Conservation (phyloP, 768 basidiomycete genomes). For the Suillus alpinus region DNA sequence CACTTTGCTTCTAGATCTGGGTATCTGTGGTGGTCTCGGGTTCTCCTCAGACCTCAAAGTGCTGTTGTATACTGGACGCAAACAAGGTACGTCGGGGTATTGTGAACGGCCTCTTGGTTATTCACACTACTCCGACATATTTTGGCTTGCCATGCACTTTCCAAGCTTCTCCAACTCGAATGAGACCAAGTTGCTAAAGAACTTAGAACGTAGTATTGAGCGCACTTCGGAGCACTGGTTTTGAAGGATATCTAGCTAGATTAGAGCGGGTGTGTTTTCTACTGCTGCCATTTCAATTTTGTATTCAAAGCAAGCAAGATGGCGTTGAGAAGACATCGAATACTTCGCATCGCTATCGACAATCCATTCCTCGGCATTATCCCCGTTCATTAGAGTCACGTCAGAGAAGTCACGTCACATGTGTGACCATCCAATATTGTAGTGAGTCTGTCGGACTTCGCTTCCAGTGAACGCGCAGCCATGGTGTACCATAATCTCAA, state of each 20-base stretch:
- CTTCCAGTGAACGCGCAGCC: slow-evolving; percentile 8
- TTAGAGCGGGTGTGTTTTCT: not conserved
- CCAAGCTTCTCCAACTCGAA: not conserved
- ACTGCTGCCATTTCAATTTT: not conserved
- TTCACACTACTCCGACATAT: too few species aligned
- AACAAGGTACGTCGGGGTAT: too few species aligned
- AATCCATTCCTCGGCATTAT: too few species aligned
- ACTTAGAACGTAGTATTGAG: not conserved
- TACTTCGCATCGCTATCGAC: not conserved
- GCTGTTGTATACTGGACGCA: too few species aligned
- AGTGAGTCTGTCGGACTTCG: not conserved
- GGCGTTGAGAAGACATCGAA: not conserved
- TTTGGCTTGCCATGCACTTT: not conserved
- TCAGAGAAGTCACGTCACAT: not conserved
- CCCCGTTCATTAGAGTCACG: not conserved
- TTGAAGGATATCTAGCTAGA: not conserved
- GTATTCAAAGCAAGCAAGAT: not conserved
- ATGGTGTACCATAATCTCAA: slow-evolving; percentile 90
- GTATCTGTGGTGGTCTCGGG: too few species aligned
- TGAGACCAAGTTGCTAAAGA: not conserved
- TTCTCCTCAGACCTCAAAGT: too few species aligned
- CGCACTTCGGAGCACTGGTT: not conserved
- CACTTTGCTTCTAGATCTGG: too few species aligned
- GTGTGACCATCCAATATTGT: not conserved
- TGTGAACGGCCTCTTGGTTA: too few species aligned